A percentile compares a stretch with the other conserved stretches of the same genome.
phyloP scores from a whole-genome alignment of 345 rosid species.

The Cardamine occulta region DNA sequence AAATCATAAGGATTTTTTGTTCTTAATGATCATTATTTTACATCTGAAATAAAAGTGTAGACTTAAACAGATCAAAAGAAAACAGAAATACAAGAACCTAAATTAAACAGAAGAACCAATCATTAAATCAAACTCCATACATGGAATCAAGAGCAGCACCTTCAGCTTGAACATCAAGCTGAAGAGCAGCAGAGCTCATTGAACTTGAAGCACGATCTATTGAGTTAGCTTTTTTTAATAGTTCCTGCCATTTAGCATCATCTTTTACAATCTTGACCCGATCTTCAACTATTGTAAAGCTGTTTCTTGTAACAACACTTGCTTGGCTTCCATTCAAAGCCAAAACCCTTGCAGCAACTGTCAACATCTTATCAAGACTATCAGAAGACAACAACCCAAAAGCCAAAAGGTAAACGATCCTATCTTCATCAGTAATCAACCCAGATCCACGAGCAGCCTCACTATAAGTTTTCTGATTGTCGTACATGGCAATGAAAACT shows the following conservation, averaged over 20 bases:
- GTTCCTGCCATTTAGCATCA: background rate
- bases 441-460: background rate
- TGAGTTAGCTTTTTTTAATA: background rate
- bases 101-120: background rate
- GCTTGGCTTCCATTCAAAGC: background rate
- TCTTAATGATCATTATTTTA: too few species aligned
- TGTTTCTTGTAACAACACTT: background rate
- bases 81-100: too few species aligned
- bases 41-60: background rate
- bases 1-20: background rate
- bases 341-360: background rate
- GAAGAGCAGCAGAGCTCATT: background rate
- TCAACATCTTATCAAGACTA: conserved; percentile 13
- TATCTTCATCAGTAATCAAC: background rate
- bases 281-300: background rate
- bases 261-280: background rate
- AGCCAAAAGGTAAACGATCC: background rate
- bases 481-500: conserved; percentile 2
- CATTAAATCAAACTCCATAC: background rate
- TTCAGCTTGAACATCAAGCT: background rate
- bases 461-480: background rate
- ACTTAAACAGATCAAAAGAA: background rate
- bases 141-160: background rate
- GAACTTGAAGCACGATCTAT: background rate
- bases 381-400: conserved; percentile 6